phyloP scores from a whole-genome alignment of 768 basidiomycete species.

The Crassisporium funariophilum region DNA sequence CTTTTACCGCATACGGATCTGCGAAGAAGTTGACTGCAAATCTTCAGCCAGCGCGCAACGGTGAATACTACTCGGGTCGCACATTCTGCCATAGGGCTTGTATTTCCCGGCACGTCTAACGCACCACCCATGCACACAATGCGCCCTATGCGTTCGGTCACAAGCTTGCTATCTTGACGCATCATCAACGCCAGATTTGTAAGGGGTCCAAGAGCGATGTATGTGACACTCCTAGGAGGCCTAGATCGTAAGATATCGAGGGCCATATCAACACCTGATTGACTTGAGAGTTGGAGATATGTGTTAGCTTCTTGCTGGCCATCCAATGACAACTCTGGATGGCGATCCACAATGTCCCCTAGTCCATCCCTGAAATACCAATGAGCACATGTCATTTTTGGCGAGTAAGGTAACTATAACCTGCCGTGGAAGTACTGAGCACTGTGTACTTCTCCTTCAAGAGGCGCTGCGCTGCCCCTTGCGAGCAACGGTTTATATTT shows the following conservation, averaged over 20 bases:
- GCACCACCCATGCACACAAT: slow-evolving; percentile 94
- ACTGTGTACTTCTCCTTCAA: slow-evolving; percentile 69
- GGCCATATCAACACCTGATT: slow-evolving; percentile 54
- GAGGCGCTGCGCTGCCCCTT: slow-evolving; percentile 63
- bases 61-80: slow-evolving; percentile 27
- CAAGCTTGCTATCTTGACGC: slow-evolving; percentile 50
- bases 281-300: slow-evolving; percentile 48
- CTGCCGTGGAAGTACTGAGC: slow-evolving; percentile 88
- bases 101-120: slow-evolving; percentile 89
- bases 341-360: slow-evolving; percentile 56
- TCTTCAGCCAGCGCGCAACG: slow-evolving; percentile 1
- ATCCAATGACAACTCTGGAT: slow-evolving; percentile 61
- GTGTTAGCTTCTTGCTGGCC: slow-evolving; percentile 31
- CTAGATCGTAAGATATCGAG: slow-evolving; percentile 54
- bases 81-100: slow-evolving; percentile 83
- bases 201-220: slow-evolving; percentile 73
- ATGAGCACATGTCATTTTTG: neutral
- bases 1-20: slow-evolving; percentile 81
- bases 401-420: slow-evolving; percentile 34
- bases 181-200: slow-evolving; percentile 79
- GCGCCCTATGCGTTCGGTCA: slow-evolving; percentile 65
- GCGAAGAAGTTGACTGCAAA: slow-evolving; percentile 75
- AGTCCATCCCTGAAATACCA: slow-evolving; percentile 62
- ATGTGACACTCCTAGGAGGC: slow-evolving; percentile 60
- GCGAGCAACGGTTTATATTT: slow-evolving; percentile 61